Percentiles rank a stretch among this genome's conserved stretches.
Conservation (phyloP, 2,329 filamentous ascomycete genomes). For the Lachnellula cervina region DNA sequence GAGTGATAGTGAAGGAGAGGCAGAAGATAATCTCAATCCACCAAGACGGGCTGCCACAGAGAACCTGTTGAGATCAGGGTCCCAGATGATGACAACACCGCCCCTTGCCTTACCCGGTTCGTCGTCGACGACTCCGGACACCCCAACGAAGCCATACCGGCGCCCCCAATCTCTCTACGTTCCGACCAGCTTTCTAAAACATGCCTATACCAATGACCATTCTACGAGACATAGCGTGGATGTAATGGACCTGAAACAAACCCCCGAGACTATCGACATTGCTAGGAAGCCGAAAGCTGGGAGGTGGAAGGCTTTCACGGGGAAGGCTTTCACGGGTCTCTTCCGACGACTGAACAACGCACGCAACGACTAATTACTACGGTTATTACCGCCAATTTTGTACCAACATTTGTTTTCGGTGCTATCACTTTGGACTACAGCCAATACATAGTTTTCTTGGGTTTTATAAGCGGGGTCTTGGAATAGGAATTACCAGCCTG, state of each 20-base stretch:
- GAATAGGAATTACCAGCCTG: background rate
- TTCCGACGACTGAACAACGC: constrained; percentile 19
- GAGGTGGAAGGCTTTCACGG: constrained; percentile 26
- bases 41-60: constrained; percentile 10
- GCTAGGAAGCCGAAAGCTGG: constrained; percentile 19
- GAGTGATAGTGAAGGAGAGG: constrained; percentile 29
- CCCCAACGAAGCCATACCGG: constrained; percentile 17
- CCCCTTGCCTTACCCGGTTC: constrained; percentile 10
- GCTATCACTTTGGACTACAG: background rate
- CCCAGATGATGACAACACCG: constrained; percentile 1
- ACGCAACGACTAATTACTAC: background rate
- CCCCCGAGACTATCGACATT: background rate
- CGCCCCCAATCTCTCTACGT: constrained; percentile 24
- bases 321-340: constrained; percentile 26
- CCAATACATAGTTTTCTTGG: background rate
- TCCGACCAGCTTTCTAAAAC: constrained; percentile 15
- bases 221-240: constrained; percentile 13
- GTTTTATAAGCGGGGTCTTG: background rate
- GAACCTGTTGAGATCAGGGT: background rate
- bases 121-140: constrained; percentile 15
- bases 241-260: background rate
- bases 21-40: constrained; percentile 14
- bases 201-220: constrained; percentile 7
- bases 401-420: constrained; percentile 1
- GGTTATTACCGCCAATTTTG: background rate